A percentile compares a stretch with the other conserved stretches of the same genome.
phyloP scores from a whole-genome alignment of 169 alveolate species.

The Plasmodium ovale region DNA sequence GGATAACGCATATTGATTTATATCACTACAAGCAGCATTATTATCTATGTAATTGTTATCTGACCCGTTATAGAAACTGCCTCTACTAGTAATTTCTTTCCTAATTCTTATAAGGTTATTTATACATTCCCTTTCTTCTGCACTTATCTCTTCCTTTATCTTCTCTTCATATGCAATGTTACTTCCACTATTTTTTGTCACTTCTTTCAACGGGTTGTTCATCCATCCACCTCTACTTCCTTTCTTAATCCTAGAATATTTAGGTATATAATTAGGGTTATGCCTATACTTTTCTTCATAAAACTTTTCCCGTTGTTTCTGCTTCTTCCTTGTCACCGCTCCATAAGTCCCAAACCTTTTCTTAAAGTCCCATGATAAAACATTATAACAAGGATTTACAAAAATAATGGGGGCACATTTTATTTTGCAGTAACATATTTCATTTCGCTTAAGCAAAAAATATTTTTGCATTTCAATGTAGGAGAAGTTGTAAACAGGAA shows the following conservation, averaged over 20 bases:
- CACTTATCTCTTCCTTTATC: constrained; percentile 40
- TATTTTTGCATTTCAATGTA: constrained; percentile 26
- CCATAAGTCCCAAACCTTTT: constrained; percentile 68
- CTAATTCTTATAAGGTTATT: constrained; percentile 37
- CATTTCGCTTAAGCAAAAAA: neutral
- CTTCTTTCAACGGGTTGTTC: constrained; percentile 61
- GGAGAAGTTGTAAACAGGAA: too few species aligned
- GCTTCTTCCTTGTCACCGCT: constrained; percentile 71
- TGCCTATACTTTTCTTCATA: constrained; percentile 73
- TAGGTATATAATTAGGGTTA: constrained; percentile 60
- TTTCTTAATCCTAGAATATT: constrained; percentile 54
- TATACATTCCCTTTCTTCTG: constrained; percentile 64
- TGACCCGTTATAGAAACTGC: neutral
- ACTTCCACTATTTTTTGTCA: constrained; percentile 68
- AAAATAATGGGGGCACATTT: neutral
- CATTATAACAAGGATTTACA: neutral
- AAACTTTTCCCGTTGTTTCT: constrained; percentile 50
- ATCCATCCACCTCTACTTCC: constrained; percentile 77
- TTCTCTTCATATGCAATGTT: constrained; percentile 63
- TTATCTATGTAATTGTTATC: neutral
- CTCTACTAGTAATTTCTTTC: neutral
- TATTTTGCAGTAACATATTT: constrained; percentile 6
- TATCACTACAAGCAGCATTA: neutral
- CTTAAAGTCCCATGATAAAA: neutral
- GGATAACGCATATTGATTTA: neutral